Evolutionary conservation across 306 rosid species (phyloP), one percentile per base, ranked within the genome.

Genomic region (Psophocarpus tetragonolobus): DNA sequence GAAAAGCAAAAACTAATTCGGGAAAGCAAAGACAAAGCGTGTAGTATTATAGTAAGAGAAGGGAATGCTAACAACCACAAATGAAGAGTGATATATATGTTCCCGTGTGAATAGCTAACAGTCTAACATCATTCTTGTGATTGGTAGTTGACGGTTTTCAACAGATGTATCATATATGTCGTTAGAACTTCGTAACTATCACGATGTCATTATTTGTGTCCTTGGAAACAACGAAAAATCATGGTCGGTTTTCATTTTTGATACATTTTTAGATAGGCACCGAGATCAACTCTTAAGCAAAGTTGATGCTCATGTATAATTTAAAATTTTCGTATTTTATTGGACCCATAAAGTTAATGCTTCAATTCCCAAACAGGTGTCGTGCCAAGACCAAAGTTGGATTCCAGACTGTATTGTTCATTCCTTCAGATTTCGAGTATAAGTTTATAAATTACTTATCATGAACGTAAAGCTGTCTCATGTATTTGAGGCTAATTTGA

Each of bases 101-200:
- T 61, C 18, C 69, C 85, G 82, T 51, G 5, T 14, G 24, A 69
- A 76, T 76, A 61, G 78, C 82, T 15, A 61, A 48, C 72, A 24
- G 17, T 11, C n/a, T 27, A 1, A 5, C 23, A 39, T 14, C 6
- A 60, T 48, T 47, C 17, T 44, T 61, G 24, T 11, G 6, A 5
- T 53, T 26, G 48, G 58, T 24, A 62, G 71, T 71, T 82, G 64
- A 82, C 68, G 47, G 65, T 74, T 56, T 47, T 47, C 26, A 69
- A 29, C 45, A 18, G 71, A 51, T 36, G 9, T 6, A 44, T 2
- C 0, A 12, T 1, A 6, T 6, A 18, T 20, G 69, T 51, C 58
- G 32, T 44, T 9, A 26, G 26, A 68, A 41, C 10, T 2, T 48
- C 11, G 57, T 30, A 65, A 38, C 33, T 21, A 30, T 50, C 67